Conservation (phyloP, 352 stramenopile species). For the Pythium chondricola region DNA sequence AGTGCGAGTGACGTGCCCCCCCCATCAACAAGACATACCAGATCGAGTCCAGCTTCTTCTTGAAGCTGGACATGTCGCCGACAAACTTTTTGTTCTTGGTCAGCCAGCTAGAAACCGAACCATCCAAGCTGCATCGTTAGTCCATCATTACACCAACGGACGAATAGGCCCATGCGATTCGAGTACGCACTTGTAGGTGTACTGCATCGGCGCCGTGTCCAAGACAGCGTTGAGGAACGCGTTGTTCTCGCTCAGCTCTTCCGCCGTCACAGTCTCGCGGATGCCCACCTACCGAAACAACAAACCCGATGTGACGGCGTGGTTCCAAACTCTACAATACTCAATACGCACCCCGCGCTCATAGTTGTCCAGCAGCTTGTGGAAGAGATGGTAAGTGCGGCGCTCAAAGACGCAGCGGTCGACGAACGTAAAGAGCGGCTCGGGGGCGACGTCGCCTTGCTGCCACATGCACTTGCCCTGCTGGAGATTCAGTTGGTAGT, state of each 20-base stretch:
- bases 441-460: conserved; percentile 79
- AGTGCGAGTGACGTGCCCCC: neutral
- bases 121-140: neutral
- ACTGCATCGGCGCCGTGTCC: conserved; percentile 92
- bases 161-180: conserved; percentile 24
- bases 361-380: conserved; percentile 88
- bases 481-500: conserved; percentile 94
- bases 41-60: conserved; percentile 90
- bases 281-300: conserved; percentile 57
- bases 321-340: neutral
- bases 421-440: conserved; percentile 90
- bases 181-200: conserved; percentile 80
- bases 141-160: neutral
- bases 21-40: conserved; percentile 38
- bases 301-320: neutral
- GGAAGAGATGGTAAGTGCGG: conserved; percentile 89
- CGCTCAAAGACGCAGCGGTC: conserved; percentile 82
- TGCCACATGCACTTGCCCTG: conserved; percentile 87
- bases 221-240: conserved; percentile 91
- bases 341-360: conserved; percentile 51
- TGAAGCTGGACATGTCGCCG: conserved; percentile 69
- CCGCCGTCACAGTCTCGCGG: conserved; percentile 74
- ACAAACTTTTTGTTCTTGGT: conserved; percentile 82
- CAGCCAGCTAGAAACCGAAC: conserved; percentile 45
- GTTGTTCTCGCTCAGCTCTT: conserved; percentile 88